Evolutionary conservation across 2,329 filamentous ascomycete species (phyloP), one percentile per base, ranked within the genome.

Genomic region (Sporothrix humicola): DNA sequence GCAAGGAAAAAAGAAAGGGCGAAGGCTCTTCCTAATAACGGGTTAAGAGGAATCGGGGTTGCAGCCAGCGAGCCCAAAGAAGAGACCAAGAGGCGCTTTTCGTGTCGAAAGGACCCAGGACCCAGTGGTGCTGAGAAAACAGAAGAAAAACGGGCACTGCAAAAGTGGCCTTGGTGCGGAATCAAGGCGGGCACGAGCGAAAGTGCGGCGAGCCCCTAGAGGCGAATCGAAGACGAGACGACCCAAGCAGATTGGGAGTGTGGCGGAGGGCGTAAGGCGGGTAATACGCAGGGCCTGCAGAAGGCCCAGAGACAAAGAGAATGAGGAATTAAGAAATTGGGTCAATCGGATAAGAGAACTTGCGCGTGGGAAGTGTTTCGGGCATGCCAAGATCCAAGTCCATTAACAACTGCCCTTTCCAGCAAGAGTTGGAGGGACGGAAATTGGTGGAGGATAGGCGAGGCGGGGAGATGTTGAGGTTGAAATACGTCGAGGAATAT

Each of bases 1-100:
- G 56, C 52, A 72, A 50, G 69, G 65, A 69, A 66, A 66, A 73
- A 66, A 70, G 70, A 72, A 65, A 70, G 70, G 65, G 73, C 61
- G 73, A 54, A 17, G 69, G 44, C 65, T 68, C 56, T 63, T 26
- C 46, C 56, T 71, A 37, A 48, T 56, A 69, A 66, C 50, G 26
- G 54, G 20, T 17, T 48, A 20, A 58, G 52, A 48, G 26, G 65
- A 37, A n/a, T 26, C 46, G 54, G 52, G 52, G 44, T 20, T 46
- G 63, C 52, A 44, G 44, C 59, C n/a, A 65, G 59, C 23, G 23
- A 26, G 23, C 23, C 23, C 23, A 26, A 26, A 26, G 42, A 31
- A 15, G 23, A n/a, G 20, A 20, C 61, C 42, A 26, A n/a, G 61
- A 65, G 61, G 42, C 42, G 59, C 23, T 52, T 12, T 56, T 48